phyloP scores from a whole-genome alignment of 192 early-diverging fungal genomes.

The Diversispora epigaea region DNA sequence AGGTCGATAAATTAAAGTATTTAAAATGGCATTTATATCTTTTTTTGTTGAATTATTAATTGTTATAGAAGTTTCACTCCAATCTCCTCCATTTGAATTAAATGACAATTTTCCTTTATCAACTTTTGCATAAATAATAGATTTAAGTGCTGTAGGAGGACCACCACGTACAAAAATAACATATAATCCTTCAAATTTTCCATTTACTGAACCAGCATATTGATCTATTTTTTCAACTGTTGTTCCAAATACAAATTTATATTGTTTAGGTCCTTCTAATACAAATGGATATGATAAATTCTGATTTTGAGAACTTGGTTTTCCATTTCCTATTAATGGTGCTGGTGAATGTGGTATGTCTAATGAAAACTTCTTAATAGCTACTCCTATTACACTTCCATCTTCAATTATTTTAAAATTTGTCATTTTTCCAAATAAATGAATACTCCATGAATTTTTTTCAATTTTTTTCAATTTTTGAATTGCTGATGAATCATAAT shows the following conservation, averaged over 20 bases:
- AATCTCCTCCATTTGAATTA: conserved; percentile 28
- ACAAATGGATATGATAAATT: conserved; percentile 7
- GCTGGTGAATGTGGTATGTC: conserved; percentile 43
- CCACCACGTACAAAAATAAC: conserved; percentile 51
- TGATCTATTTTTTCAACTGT: neutral
- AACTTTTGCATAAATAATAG: conserved; percentile 26
- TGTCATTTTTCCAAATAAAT: conserved; percentile 61
- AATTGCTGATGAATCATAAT: conserved; percentile 39
- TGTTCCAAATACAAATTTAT: neutral
- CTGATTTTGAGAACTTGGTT: conserved; percentile 32
- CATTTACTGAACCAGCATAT: conserved; percentile 19
- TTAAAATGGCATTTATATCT: conserved; percentile 38
- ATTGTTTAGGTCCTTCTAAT: conserved; percentile 24
- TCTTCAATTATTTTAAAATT: conserved; percentile 48
- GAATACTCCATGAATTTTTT: conserved; percentile 46
- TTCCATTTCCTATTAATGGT: conserved; percentile 3
- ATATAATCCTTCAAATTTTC: conserved; percentile 48
- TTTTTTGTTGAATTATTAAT: conserved; percentile 30
- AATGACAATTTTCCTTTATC: conserved; percentile 33
- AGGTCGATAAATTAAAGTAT: conserved; percentile 36
- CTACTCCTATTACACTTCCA: conserved; percentile 48
- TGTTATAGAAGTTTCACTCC: conserved; percentile 27
- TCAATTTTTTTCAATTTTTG: conserved; percentile 43
- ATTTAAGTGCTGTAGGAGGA: conserved; percentile 24
- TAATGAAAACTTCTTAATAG: conserved; percentile 50